Percentiles rank a stretch among this genome's conserved stretches.
These are phyloP conservation scores for Mycena vitilis DNA, from an alignment of 768 basidiomycete species.

Conservation along the genomic window DNA sequence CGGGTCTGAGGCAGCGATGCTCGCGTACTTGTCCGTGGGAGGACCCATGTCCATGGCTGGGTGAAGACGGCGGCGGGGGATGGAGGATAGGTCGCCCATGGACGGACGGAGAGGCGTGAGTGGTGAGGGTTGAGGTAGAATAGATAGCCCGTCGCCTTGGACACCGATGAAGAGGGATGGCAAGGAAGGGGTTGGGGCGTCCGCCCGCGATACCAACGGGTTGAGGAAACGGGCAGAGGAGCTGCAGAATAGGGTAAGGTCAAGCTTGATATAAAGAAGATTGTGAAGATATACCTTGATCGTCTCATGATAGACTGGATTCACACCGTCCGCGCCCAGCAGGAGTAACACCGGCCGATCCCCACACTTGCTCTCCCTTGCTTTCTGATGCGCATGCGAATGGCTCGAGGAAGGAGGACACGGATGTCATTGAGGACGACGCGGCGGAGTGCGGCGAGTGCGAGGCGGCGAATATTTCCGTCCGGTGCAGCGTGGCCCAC, in stretches of 20 bases:
- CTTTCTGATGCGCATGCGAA: slow-evolving; percentile 21
- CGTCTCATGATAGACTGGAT: slow-evolving; percentile 93
- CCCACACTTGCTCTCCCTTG: slow-evolving; percentile 70
- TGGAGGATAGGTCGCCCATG: slow-evolving; percentile 6
- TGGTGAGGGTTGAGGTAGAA: slow-evolving; percentile 88
- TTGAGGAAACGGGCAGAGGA: slow-evolving; percentile 92
- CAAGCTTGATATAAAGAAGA: not conserved
- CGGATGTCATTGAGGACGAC: not conserved
- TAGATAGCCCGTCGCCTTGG: slow-evolving; percentile 88
- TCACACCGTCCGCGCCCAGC: slow-evolving; percentile 91
- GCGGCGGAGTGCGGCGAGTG: slow-evolving; percentile 40
- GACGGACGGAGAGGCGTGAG: slow-evolving; percentile 69
- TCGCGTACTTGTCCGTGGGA: slow-evolving; percentile 8
- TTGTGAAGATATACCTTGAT: slow-evolving; percentile 52
- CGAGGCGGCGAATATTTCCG: slow-evolving; percentile 87
- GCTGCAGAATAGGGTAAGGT: slow-evolving; percentile 52
- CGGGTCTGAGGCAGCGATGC: slow-evolving; percentile 17
- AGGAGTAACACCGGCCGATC: slow-evolving; percentile 85
- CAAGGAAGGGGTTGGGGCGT: slow-evolving; percentile 45
- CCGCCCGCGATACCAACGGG: slow-evolving; percentile 97
- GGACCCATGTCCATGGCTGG: not conserved
- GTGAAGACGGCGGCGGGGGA: not conserved
- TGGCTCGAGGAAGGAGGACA: slow-evolving; percentile 1
- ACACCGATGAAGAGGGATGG: slow-evolving; percentile 88
- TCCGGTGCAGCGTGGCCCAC: slow-evolving; percentile 82